Base-by-base conservation (phyloP, 495 filamentous ascomycete genomes). In the Wilcoxina mikolae region DNA sequence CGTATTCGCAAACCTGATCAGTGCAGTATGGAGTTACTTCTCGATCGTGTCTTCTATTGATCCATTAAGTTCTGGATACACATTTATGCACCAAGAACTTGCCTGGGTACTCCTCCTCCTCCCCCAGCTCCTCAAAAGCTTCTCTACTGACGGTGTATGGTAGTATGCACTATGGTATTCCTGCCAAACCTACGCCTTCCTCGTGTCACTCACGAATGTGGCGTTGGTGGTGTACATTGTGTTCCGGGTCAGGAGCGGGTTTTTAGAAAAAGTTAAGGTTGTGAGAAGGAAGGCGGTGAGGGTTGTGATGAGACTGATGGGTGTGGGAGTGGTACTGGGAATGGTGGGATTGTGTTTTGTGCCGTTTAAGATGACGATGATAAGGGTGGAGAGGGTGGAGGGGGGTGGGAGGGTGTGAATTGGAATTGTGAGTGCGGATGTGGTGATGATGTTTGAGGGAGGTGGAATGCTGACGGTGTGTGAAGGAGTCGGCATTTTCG, bases 11-110 rank as follows among this genome's bases (percentile, higher is more conserved):
- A 64, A 64, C 26, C 55, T 64, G 23, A 48, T 58, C 52, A 63
- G 60, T 33, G 61, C 60, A 29, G 53, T 63, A 35, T 64, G 61
- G 61, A 64, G 56, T 4, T 63, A 63, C 56, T 63, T 64, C 35
- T 63, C 55, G n/a, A 63, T 64, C 42, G 54, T 55, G 2, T 51
- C 60, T 15, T 64, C 61, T 28, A 42, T 64, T 48, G 56, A 64
- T 17, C 61, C 54, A n/a, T 38, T 25, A 26, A 63, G 23, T 22
- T 38, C 47, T 0, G 56, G 45, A 23, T 63, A 64, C 25, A 47
- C 56, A 7, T 24, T 64, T 23, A 55, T 64, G 15, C 61, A 64
- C 38, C 50, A 63, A 15, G 61, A 64, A 50, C 29, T 63, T 38
- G 59, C 46, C 47, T 64, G 61, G 61, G 47, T 50, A 9, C 11